Conservation (phyloP, 192 early-diverging fungal species). For the Backusella tarrabulga region DNA sequence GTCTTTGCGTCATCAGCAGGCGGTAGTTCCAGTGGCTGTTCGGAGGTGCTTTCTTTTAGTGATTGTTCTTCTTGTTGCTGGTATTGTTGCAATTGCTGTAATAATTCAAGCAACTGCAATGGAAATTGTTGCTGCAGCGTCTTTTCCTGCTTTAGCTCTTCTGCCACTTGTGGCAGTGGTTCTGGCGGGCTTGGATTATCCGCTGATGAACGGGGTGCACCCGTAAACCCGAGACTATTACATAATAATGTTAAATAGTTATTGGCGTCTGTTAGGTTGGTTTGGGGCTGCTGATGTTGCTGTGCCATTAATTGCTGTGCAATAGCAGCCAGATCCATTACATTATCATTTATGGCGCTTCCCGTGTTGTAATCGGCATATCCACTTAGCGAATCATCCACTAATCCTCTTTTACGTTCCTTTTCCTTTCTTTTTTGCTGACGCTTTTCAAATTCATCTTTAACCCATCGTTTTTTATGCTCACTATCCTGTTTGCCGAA, state of each 20-base stretch:
- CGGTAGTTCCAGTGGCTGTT: neutral
- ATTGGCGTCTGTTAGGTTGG: neutral
- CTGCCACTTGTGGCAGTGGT: neutral
- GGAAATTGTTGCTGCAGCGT: neutral
- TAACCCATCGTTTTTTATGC: constrained; percentile 60
- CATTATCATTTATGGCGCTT: neutral
- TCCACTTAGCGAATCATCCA: constrained; percentile 12
- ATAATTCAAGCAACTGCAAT: constrained; percentile 14
- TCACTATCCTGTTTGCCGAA: constrained; percentile 50
- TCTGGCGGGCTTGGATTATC: neutral
- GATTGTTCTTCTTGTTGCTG: constrained; percentile 7
- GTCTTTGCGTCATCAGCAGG: neutral
- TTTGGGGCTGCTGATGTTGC: neutral
- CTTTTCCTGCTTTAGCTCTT: neutral
- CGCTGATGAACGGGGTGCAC: neutral
- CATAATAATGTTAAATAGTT: constrained; percentile 16
- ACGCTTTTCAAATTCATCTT: constrained; percentile 66
- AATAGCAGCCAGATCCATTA: neutral
- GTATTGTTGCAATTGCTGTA: constrained; percentile 24
- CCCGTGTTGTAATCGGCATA: neutral
- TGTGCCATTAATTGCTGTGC: constrained; percentile 1
- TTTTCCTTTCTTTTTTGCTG: constrained; percentile 60
- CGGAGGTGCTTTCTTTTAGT: neutral
- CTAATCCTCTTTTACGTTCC: constrained; percentile 38
- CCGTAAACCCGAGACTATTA: constrained; percentile 16